Evolutionary conservation across 306 rosid genomes (phyloP), one percentile per base, ranked within the genome.

Genomic region (Glycine tomentella): DNA sequence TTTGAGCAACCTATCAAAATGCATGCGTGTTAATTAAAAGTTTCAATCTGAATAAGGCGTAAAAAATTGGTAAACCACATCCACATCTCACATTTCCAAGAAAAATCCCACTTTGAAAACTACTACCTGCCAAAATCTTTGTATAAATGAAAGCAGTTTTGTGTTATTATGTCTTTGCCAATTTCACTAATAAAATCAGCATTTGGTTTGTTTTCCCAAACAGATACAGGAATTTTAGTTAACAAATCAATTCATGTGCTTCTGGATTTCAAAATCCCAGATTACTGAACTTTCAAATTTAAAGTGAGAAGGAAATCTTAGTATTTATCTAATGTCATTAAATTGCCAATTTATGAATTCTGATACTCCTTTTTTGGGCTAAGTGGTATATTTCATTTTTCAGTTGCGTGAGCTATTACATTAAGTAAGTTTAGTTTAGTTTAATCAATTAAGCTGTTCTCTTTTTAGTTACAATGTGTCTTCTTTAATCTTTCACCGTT

Each of bases 111-210:
- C 31, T 25, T 25, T 0, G 31, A 25, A 25, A 25, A 25, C 31
- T 25, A 25, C 31, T 25, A 25, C 31, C 31, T 25, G 31, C 31
- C 31, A 25, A 25, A 25, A 25, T 25, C 31, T 25, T 25, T 25
- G 7, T 44, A 75, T 20, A 58, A 75, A 69, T 51, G 65, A 16
- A 55, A 11, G 51, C 40, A 50, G 34, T 34, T 63, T 50, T 63
- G 12, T 33, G 4, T 75, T 16, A 4, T 75, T 56, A 10, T 45
- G 64, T 13, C 38, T 38, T 49, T 64, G 36, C 46, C 38, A 73
- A 58, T 9, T 78, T 78, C 69, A 67, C 48, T 34, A 33, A 69
- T 58, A 17, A 55, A 25, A 55, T 64, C 64, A 63, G 49, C 74
- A 17, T 17, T 25, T 65, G 42, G 48, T 36, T 15, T 51, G 74